Evolutionary conservation across 805 yeast genomes (phyloP), one percentile per base, ranked within the genome.

Genomic region (Starmera quercuum): DNA sequence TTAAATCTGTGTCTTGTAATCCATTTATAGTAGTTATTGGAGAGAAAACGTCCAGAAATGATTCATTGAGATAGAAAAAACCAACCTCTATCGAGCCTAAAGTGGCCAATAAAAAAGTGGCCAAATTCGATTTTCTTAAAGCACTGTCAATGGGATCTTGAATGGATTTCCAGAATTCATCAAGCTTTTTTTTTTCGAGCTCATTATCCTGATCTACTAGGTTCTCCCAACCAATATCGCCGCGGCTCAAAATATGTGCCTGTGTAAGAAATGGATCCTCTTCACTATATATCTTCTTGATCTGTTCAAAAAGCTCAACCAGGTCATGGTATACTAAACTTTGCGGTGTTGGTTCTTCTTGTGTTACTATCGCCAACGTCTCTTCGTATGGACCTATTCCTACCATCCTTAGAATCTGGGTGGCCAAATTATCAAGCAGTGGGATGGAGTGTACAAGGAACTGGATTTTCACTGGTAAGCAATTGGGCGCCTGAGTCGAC

Each of bases 101-200:
- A 2, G 92, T 75, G 0, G 96, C 92, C n/a, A 87, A 72, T 26
- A 87, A 61, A 51, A 86, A 92, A 0, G 95, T 86, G 1, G 95
- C 84, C 42, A 92, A 59, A 47, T 92, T 92, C 1, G 87, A 83
- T 46, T 90, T 83, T 38, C 95, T 75, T 22, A 90, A 56, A 1
- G 92, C 78, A 12, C 40, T 29, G 7, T 50, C 50, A 21, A 47
- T 41, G 4, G 36, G 26, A 15, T 42, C 48, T 29, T 51, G 19
- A 14, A 26, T 15, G 17, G 6, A 5, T 13, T 14, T 8, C 29
- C 49, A 11, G 46, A 30, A n/a, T 36, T 38, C 20, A 39, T 42
- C 30, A 47, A 31, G 7, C 36, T 37, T 12, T 32, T 32, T 23
- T 23, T 10, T 10, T 7, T 82, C 71, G 7, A 66, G 58, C 6